Evolutionary conservation across 768 basidiomycete species (phyloP).

Genomic region (Mycena galericulata): DNA sequence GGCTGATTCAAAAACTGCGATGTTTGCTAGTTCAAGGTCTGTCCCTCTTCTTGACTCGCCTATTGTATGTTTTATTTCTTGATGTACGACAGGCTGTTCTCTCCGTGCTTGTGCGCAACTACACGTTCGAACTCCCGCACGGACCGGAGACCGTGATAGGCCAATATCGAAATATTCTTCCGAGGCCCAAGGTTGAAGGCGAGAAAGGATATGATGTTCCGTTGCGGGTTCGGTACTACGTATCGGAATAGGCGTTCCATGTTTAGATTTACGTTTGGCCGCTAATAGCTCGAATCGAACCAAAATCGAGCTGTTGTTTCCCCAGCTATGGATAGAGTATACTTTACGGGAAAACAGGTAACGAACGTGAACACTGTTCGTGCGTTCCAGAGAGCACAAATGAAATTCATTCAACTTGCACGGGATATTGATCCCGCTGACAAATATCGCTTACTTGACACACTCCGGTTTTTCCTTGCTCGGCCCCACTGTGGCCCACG

Average conservation of each 20-base stretch:
- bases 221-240: constrained; percentile 39
- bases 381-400: too few relatives aligned
- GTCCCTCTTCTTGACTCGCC: neutral
- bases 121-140: constrained; percentile 51
- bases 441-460: too few relatives aligned
- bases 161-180: constrained; percentile 44
- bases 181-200: constrained; percentile 49
- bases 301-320: too few relatives aligned
- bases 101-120: constrained; percentile 55
- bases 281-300: too few relatives aligned
- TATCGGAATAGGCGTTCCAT: neutral
- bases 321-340: too few relatives aligned
- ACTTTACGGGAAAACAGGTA: too few relatives aligned
- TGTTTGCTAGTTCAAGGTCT: constrained; percentile 25
- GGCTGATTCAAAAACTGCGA: constrained; percentile 27
- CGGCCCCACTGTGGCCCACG: too few relatives aligned
- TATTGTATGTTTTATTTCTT: neutral
- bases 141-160: constrained; percentile 50
- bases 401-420: too few relatives aligned
- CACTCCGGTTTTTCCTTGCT: too few relatives aligned
- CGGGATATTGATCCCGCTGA: too few relatives aligned
- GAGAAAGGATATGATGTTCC: constrained; percentile 46
- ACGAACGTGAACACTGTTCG: too few relatives aligned
- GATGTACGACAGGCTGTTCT: constrained; percentile 49
- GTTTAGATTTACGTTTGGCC: too few relatives aligned